Evolutionary conservation across 495 filamentous ascomycete species (phyloP).

Genomic region (Xylaria scruposa): DNA sequence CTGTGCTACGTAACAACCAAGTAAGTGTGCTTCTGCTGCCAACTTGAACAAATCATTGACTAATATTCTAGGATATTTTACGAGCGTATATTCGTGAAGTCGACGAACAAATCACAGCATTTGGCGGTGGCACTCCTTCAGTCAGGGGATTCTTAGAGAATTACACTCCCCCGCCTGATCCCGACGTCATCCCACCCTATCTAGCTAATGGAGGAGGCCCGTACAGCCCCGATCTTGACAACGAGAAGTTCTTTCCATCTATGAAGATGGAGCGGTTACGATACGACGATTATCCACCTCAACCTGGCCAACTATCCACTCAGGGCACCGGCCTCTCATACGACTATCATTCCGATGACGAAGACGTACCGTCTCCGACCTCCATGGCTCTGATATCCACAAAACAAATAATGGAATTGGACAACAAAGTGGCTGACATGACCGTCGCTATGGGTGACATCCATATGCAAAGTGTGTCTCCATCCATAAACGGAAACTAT

Average conservation of each 20-base stretch:
- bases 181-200: constrained; percentile 33
- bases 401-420: constrained; percentile 50
- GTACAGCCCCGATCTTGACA: constrained; percentile 40
- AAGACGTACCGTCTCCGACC: constrained; percentile 36
- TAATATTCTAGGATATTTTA: constrained; percentile 54
- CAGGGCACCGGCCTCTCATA: constrained; percentile 40
- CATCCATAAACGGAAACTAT: constrained; percentile 27
- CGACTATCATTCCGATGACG: constrained; percentile 44
- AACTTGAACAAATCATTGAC: constrained; percentile 31
- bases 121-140: constrained; percentile 47
- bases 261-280: constrained; percentile 47
- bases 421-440: constrained; percentile 40
- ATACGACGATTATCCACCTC: constrained; percentile 33
- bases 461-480: constrained; percentile 33
- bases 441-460: constrained; percentile 41
- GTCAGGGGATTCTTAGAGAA: constrained; percentile 49
- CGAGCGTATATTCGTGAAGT: constrained; percentile 62
- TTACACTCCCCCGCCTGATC: constrained; percentile 27
- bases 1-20: constrained; percentile 58
- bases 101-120: constrained; percentile 45
- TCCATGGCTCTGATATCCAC: constrained; percentile 53
- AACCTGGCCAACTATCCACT: background rate
- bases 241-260: constrained; percentile 50
- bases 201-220: constrained; percentile 35
- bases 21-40: constrained; percentile 36